Evolutionary conservation across 306 rosid species (phyloP).

Genomic region (Acacia melanoxylon): DNA sequence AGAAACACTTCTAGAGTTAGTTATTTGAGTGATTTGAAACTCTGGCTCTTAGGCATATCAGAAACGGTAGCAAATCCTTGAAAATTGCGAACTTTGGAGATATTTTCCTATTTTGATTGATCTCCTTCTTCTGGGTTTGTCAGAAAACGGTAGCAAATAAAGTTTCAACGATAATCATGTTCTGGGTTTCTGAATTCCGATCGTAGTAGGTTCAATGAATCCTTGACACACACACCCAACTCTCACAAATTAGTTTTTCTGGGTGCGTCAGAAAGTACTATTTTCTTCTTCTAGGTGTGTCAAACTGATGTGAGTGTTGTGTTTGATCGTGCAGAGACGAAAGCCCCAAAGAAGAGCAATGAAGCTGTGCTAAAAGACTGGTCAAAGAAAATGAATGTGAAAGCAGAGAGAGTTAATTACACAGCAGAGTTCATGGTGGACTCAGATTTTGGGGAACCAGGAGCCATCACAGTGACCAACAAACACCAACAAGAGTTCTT

Average conservation of each 20-base stretch:
- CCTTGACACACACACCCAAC: not conserved
- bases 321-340: slow-evolving; percentile 46
- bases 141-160: not conserved
- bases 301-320: not conserved
- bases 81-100: not conserved
- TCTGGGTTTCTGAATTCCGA: not conserved
- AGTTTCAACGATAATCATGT: not conserved
- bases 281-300: not conserved
- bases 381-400: slow-evolving; percentile 66
- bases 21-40: not conserved
- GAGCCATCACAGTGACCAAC: slow-evolving; percentile 72
- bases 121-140: not conserved
- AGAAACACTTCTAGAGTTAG: too few relatives aligned
- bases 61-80: not conserved
- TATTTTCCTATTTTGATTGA: not conserved
- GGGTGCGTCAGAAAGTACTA: not conserved
- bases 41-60: not conserved
- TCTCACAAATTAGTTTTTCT: not conserved
- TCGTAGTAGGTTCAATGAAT: not conserved
- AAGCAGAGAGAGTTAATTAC: slow-evolving; percentile 68
- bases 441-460: slow-evolving; percentile 74
- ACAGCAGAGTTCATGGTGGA: slow-evolving; percentile 71
- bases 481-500: slow-evolving; percentile 77
- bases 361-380: slow-evolving; percentile 68
- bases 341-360: slow-evolving; percentile 67